Percentiles rank a stretch among this genome's conserved stretches.
Evolutionary conservation across 164 flowering plant species (phyloP).

Genomic region (Liquidambar formosana): DNA sequence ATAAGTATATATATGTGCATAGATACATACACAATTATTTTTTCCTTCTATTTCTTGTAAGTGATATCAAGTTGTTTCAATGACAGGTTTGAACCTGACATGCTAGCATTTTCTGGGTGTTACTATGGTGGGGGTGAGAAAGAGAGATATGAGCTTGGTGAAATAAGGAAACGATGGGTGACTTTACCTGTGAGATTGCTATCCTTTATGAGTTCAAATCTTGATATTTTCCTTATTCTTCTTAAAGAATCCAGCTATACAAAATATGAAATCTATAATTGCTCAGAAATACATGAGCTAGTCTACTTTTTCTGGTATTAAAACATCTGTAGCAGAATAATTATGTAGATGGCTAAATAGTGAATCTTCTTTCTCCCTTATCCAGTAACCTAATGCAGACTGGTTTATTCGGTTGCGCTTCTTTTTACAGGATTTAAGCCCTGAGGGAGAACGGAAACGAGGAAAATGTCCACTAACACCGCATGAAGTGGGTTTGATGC

Average conservation of each 20-base stretch:
- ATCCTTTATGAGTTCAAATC: not conserved
- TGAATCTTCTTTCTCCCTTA: not conserved
- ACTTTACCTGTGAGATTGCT: slow-evolving; percentile 83
- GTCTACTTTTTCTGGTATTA: not conserved
- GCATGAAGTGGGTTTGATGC: slow-evolving; percentile 91
- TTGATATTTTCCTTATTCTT: not conserved
- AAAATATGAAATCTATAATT: not conserved
- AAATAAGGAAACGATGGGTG: slow-evolving; percentile 92
- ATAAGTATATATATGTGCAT: too few relatives aligned
- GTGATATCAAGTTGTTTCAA: not conserved
- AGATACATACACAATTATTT: not conserved
- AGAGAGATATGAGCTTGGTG: slow-evolving; percentile 77
- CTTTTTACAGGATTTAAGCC: slow-evolving; percentile 62
- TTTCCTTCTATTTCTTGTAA: not conserved
- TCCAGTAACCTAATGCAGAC: not conserved
- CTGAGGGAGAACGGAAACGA: slow-evolving; percentile 74
- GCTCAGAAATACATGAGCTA: not conserved
- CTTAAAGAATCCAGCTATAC: too few relatives aligned
- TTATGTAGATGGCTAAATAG: not conserved
- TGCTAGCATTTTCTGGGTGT: slow-evolving; percentile 99
- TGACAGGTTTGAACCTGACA: slow-evolving; percentile 95
- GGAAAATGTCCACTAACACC: slow-evolving; percentile 99
- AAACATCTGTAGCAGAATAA: not conserved
- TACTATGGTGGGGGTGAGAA: slow-evolving; percentile 96
- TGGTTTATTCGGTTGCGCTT: not conserved